phyloP scores from a whole-genome alignment of 345 rosid species.

The Aegle marmelos region DNA sequence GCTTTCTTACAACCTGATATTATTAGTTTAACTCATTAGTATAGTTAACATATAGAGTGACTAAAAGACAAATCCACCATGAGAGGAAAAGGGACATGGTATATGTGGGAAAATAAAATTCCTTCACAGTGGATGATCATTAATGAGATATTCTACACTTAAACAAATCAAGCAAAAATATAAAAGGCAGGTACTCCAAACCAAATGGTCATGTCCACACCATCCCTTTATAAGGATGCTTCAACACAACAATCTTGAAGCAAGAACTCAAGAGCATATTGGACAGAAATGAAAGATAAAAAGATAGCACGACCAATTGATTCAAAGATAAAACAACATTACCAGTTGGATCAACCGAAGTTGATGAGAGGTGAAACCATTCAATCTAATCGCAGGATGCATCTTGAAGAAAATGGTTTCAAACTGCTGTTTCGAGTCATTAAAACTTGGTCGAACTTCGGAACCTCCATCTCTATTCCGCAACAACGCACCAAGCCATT shows the following conservation, averaged over 20 bases:
- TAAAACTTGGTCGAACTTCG: slow-evolving; percentile 16
- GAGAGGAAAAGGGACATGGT: not conserved
- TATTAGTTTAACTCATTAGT: not conserved
- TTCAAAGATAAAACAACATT: slow-evolving; percentile 11
- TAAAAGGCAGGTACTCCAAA: not conserved
- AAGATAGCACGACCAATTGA: not conserved
- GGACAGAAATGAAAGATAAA: not conserved
- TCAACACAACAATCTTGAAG: not conserved
- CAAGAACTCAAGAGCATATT: not conserved
- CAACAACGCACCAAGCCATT: slow-evolving; percentile 64
- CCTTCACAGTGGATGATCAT: not conserved
- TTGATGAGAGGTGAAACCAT: slow-evolving; percentile 78
- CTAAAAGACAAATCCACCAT: no score
- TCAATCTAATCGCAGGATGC: slow-evolving; percentile 71
- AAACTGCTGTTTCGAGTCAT: slow-evolving; percentile 36
- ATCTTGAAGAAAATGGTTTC: slow-evolving; percentile 58
- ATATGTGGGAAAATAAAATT: not conserved
- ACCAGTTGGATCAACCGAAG: slow-evolving; percentile 74
- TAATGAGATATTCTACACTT: not conserved
- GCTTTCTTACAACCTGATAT: slow-evolving; percentile 55
- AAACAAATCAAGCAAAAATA: not conserved
- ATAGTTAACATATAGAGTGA: not conserved
- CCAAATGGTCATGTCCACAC: not conserved
- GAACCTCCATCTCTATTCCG: slow-evolving; percentile 25
- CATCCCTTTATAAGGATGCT: not conserved